A percentile compares a stretch with the other conserved stretches of the same genome.
Evolutionary conservation across 179 eudicot genomes (phyloP).

Genomic region (Silene noctiflora): DNA sequence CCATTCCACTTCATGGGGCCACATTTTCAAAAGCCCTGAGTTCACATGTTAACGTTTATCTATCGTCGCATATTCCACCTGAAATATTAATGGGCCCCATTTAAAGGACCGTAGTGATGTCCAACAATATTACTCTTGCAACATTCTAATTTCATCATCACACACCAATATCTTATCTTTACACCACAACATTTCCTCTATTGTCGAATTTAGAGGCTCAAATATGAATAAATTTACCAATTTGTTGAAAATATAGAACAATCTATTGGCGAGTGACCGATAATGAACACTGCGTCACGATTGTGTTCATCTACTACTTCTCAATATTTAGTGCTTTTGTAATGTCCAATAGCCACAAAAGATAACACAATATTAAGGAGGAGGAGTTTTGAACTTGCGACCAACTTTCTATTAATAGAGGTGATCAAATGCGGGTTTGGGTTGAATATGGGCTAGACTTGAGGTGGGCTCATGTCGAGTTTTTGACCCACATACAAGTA

Average conservation of each 20-base stretch:
- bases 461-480: no score
- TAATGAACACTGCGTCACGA: background rate
- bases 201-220: background rate
- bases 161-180: background rate
- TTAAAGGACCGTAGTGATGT: background rate
- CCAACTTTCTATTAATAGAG: no score
- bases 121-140: background rate
- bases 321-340: background rate
- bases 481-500: no score
- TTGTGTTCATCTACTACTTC: background rate
- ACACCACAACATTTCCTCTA: background rate
- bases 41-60: background rate
- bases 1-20: background rate
- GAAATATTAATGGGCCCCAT: slow-evolving; percentile 4
- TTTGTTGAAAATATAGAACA: background rate
- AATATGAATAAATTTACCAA: background rate
- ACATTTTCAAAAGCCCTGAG: background rate
- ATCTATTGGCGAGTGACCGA: background rate
- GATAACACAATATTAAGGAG: no score
- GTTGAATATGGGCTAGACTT: no score
- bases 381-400: no score
- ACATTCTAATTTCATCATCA: slow-evolving; percentile 12
- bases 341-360: background rate
- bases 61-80: background rate
- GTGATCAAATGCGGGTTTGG: no score